phyloP scores from a whole-genome alignment of 139 green algal species.

The Chlorokybus atmophyticus region DNA sequence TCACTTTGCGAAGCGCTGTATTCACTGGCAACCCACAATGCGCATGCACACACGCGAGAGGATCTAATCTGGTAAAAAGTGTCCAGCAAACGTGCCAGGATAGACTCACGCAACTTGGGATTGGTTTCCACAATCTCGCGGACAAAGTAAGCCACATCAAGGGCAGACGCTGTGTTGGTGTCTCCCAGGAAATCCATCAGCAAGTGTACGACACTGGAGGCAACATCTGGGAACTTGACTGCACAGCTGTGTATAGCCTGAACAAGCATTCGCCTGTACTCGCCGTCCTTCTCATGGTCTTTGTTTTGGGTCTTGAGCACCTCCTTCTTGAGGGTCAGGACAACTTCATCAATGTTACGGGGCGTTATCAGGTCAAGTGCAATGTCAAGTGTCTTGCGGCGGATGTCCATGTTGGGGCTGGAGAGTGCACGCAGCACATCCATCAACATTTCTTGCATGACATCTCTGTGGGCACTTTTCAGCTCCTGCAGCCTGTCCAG shows the following conservation, averaged over 20 bases:
- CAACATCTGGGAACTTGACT: constrained; percentile 88
- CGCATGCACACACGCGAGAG: constrained; percentile 64
- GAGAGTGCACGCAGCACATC: constrained; percentile 84
- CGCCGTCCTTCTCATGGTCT: constrained; percentile 65
- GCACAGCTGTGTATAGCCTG: constrained; percentile 85
- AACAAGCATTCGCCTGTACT: constrained; percentile 92
- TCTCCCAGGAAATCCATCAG: constrained; percentile 97
- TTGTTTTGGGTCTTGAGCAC: constrained; percentile 84
- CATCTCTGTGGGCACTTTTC: constrained; percentile 34
- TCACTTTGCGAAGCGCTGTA: constrained; percentile 57
- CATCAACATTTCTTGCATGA: constrained; percentile 91
- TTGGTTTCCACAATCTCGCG: constrained; percentile 94
- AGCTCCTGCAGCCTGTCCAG: constrained; percentile 67
- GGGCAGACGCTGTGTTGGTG: constrained; percentile 59
- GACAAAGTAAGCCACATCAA: constrained; percentile 81
- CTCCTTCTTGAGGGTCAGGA: constrained; percentile 94
- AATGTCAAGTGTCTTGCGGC: constrained; percentile 87
- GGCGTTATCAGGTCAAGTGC: constrained; percentile 81
- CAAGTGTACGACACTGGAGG: constrained; percentile 76
- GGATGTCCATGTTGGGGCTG: constrained; percentile 84
- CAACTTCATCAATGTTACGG: constrained; percentile 79
- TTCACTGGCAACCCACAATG: constrained; percentile 90
- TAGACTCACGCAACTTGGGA: constrained; percentile 54
- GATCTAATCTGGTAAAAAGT: constrained; percentile 69
- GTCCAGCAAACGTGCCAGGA: constrained; percentile 78